Conservation (phyloP, 192 early-diverging fungal species). For the Oehlia diaphana region DNA sequence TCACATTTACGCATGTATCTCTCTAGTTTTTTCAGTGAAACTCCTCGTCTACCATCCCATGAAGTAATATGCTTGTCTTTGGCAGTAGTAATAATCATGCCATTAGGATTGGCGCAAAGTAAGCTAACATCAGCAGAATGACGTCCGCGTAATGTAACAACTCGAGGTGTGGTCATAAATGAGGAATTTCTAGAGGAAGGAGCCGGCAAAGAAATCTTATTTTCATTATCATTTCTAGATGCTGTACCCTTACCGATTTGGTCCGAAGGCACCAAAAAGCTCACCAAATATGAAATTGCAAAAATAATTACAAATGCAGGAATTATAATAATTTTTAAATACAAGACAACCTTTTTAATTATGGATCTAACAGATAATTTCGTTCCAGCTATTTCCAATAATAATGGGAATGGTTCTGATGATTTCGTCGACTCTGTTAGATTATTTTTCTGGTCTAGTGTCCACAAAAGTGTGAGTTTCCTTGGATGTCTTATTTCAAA, state of each 20-base stretch:
- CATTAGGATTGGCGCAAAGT: conserved; percentile 20
- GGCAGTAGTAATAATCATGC: conserved; percentile 14
- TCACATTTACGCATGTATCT: conserved; percentile 25
- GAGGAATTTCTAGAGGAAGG: background rate
- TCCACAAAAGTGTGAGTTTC: background rate
- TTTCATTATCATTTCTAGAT: background rate
- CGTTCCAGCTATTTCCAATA: background rate
- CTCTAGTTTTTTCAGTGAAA: conserved; percentile 20
- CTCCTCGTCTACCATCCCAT: conserved; percentile 23
- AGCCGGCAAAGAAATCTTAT: background rate
- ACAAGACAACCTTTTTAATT: background rate
- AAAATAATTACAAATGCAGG: background rate
- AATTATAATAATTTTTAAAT: background rate
- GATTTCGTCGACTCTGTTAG: background rate
- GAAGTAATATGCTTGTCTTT: conserved; percentile 27
- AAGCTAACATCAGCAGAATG: conserved; percentile 26
- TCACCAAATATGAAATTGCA: conserved; percentile 8
- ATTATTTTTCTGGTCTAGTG: no score
- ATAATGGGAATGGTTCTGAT: background rate
- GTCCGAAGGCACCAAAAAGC: conserved; percentile 2
- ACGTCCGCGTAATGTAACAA: conserved; percentile 24
- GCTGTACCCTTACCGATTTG: background rate
- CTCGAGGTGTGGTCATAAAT: background rate
- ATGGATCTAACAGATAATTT: background rate
- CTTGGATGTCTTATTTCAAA: conserved; percentile 47